Evolutionary conservation across 768 basidiomycete genomes (phyloP).

Genomic region (Russula virescens): DNA sequence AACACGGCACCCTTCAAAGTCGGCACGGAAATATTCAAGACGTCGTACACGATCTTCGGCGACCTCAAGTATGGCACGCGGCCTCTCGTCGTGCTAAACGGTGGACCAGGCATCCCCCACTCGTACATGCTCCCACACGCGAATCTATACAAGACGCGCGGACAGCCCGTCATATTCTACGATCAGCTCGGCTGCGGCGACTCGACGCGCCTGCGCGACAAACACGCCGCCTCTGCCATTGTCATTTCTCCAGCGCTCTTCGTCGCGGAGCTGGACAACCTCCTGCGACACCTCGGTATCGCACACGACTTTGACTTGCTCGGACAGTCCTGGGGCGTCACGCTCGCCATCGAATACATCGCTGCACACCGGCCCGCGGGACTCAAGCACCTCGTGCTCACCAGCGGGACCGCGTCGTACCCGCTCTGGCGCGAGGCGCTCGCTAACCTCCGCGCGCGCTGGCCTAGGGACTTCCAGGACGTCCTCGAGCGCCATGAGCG

Average conservation of each 20-base stretch:
- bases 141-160: neutral
- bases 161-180: slow-evolving; percentile 5
- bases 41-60: slow-evolving; percentile 8
- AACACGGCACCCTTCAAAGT: slow-evolving; percentile 19
- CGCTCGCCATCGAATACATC: slow-evolving; percentile 39
- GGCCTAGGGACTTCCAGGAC: slow-evolving; percentile 34
- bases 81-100: slow-evolving; percentile 5
- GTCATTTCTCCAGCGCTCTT: slow-evolving; percentile 52
- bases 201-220: slow-evolving; percentile 50
- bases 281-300: slow-evolving; percentile 42
- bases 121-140: slow-evolving; percentile 13
- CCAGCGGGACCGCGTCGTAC: slow-evolving; percentile 29
- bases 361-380: slow-evolving; percentile 30
- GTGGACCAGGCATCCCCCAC: slow-evolving; percentile 14
- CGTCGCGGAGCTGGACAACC: slow-evolving; percentile 42
- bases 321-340: slow-evolving; percentile 41
- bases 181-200: slow-evolving; percentile 52
- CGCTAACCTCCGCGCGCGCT: slow-evolving; percentile 26
- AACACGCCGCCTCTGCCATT: slow-evolving; percentile 22
- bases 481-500: slow-evolving; percentile 30
- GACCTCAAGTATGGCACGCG: slow-evolving; percentile 4
- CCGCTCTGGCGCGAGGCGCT: slow-evolving; percentile 28
- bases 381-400: slow-evolving; percentile 32
- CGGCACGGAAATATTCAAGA: slow-evolving; percentile 15
- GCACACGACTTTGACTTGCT: slow-evolving; percentile 38